These are phyloP conservation scores for Pseudocercospora eumusae DNA, from an alignment of 2,329 filamentous ascomycete genomes.

Conservation along the genomic window DNA sequence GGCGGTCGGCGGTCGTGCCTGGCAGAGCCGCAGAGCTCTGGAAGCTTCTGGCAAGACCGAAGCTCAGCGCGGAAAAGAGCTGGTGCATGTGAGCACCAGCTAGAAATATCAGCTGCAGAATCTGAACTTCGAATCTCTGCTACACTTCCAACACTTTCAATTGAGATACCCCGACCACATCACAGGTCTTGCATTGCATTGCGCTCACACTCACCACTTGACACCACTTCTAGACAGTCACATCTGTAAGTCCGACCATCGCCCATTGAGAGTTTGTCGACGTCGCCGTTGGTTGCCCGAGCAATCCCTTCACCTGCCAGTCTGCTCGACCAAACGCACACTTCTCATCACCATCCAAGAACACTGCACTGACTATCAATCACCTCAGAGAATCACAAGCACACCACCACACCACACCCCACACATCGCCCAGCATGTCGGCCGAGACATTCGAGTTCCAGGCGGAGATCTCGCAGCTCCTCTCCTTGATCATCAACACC, in stretches of 20 bases:
- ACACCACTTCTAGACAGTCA: neutral
- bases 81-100: neutral
- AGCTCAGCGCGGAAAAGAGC: neutral
- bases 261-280: neutral
- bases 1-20: neutral
- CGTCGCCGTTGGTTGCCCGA: constrained; percentile 20
- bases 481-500: constrained; percentile 99
- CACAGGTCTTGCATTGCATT: constrained; percentile 17
- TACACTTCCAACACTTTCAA: neutral
- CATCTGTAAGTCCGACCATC: constrained; percentile 15
- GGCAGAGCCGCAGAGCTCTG: no score
- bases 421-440: constrained; percentile 64
- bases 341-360: neutral
- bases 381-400: constrained; percentile 5
- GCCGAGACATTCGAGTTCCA: constrained; percentile 99
- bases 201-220: neutral
- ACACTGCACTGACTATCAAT: constrained; percentile 5
- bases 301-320: constrained; percentile 20
- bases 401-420: neutral
- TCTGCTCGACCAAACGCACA: constrained; percentile 4
- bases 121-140: neutral
- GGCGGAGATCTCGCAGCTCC: constrained; percentile 99
- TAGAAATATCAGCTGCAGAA: neutral
- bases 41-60: neutral
- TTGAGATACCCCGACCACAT: constrained; percentile 14